Percentiles rank a stretch among this genome's conserved stretches.
Conservation (phyloP, 1,284 basidiomycete genomes). For the Exobasidium rhododendri region DNA sequence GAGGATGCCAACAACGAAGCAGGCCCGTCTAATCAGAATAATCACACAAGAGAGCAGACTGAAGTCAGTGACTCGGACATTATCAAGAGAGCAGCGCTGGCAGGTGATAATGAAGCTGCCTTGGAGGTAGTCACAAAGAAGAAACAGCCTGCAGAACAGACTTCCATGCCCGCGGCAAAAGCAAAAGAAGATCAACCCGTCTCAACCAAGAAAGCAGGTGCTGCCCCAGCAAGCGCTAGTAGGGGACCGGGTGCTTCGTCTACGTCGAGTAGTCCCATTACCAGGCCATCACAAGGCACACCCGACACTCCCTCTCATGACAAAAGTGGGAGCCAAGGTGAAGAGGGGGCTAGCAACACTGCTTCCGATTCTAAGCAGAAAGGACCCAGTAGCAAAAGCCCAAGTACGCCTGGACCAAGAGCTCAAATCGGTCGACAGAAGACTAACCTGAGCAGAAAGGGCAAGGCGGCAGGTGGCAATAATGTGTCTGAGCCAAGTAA, state of each 20-base stretch:
- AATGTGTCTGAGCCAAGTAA: neutral
- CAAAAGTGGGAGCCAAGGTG: neutral
- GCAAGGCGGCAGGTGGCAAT: neutral
- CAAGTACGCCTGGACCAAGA: neutral
- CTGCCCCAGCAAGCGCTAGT: neutral
- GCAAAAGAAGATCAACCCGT: neutral
- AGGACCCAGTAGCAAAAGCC: neutral
- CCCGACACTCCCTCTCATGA: neutral
- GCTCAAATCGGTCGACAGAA: neutral
- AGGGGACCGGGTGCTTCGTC: neutral
- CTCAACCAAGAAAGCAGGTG: neutral
- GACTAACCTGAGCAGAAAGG: no score
- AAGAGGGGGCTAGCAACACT: neutral
- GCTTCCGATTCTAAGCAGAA: neutral
- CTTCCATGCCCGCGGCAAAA: neutral
- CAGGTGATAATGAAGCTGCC: constrained; percentile 6
- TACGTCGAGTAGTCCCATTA: neutral
- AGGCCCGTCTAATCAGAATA: neutral
- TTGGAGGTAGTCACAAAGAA: neutral
- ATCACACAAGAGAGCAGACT: neutral
- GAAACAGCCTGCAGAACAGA: neutral
- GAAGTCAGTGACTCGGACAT: constrained; percentile 28
- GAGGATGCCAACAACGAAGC: constrained; percentile 14
- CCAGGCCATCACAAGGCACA: neutral
- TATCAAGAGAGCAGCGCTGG: constrained; percentile 29